A percentile compares a stretch with the other conserved stretches of the same genome.
Evolutionary conservation across 1,139 yeast genomes (phyloP).

Genomic region (Debaryomyces subglobosus): DNA sequence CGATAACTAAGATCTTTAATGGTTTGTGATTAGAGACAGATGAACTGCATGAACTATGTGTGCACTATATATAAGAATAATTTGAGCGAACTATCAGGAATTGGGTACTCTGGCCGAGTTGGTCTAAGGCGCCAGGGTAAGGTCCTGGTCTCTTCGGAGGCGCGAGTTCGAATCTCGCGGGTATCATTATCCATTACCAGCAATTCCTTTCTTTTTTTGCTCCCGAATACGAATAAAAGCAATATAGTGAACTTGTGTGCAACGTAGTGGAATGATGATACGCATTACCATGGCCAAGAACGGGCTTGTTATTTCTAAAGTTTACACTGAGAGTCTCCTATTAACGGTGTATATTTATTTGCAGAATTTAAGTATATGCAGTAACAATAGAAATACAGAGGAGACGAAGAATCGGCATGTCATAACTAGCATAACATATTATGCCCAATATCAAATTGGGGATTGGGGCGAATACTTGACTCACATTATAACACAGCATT

Average conservation of each 20-base stretch:
- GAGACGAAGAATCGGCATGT: neutral
- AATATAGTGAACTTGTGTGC: too few species aligned
- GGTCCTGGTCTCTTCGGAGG: conserved; percentile 62
- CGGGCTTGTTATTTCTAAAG: too few species aligned
- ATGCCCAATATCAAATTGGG: conserved; percentile 2
- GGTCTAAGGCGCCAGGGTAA: conserved; percentile 55
- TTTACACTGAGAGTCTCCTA: too few species aligned
- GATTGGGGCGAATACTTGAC: neutral
- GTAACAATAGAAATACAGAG: neutral
- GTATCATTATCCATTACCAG: conserved; percentile 46
- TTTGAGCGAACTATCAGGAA: conserved; percentile 23
- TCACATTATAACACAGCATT: conserved; percentile 24
- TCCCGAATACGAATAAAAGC: neutral
- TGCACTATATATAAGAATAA: neutral
- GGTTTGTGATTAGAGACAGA: too few species aligned
- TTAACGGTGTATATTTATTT: neutral
- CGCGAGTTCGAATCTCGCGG: conserved; percentile 62
- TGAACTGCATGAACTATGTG: too few species aligned
- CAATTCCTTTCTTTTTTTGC: conserved; percentile 30
- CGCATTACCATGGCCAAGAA: too few species aligned
- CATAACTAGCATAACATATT: neutral
- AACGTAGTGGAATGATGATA: too few species aligned
- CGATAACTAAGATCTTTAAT: too few species aligned
- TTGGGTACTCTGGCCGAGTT: conserved; percentile 53
- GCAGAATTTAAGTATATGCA: neutral